Evolutionary conservation across 257 asterid species (phyloP), one percentile per base, ranked within the genome.

Genomic region (Lycium barbarum): DNA sequence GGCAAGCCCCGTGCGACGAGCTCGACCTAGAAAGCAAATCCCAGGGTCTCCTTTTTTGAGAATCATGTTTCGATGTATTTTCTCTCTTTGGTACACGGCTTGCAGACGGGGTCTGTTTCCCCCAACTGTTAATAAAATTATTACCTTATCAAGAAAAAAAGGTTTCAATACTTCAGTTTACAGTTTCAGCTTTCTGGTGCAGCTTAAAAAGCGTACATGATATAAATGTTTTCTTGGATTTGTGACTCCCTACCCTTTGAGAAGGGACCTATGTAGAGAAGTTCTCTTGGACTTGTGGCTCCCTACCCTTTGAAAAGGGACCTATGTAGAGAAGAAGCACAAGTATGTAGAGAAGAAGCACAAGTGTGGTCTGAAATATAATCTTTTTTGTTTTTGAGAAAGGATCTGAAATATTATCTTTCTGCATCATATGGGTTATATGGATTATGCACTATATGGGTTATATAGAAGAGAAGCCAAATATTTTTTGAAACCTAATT

Each of bases 381-480:
- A 9, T 65, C 12, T 22, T 43, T 5, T 15, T 11, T 22, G 6
- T 76, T 10, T n/a, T 13, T 22, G 76, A 17, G 55, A 40, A 71
- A 71, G 35, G 55, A 18, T 71, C 35, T 71, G 22, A 71, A 17
- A 71, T 40, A 17, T 51, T 20, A 47, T 51, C 63, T 22, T 76
- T 26, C 11, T 74, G 61, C 81, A 49, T 49, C n/a, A 73, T 73
- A 73, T 26, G 59, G 40, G 36, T 43, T 43, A 40, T 45, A 72
- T 45, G 58, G 57, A 73, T 73, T 20, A 74, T 51, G 63, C 45
- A 76, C 22, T 76, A 14, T 76, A 76, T 51, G 82, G 82, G 82
- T 76, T 53, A 51, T 51, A 35, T 2, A 33, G 63, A 51, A 51
- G 82, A 76, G 47, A 76, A 51, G 18, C 81, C 43, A 3, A 51